Evolutionary conservation across 257 asterid species (phyloP), one percentile per base, ranked within the genome.

Genomic region (Sherardia arvensis): DNA sequence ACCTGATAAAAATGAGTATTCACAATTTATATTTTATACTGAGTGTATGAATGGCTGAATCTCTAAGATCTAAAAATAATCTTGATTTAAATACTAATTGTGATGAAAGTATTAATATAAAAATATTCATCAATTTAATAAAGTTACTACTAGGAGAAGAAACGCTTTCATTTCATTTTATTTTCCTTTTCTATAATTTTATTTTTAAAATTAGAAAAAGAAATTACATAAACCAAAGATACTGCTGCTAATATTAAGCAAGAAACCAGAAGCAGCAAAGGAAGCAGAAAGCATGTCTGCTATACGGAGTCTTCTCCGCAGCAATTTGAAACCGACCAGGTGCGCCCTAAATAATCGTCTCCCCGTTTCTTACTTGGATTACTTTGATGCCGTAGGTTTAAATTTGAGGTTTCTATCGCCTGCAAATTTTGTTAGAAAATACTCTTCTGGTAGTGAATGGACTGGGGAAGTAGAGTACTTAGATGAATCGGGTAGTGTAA

Each of bases 401-500:
- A 73, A 67, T 45, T 47, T 70, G 59, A 66, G 73, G 20, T 69
- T 67, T 75, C 71, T 73, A n/a, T 59, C 73, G 20, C 34, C 36
- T 38, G 29, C 65, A 48, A 62, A 60, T 40, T 45, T 53, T 33
- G 57, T 33, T 40, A 76, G 95, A 76, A 73, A 70, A 22, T 87
- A 78, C 61, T 81, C 87, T 67, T 86, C 87, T 26, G 69, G 84
- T 17, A 71, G 51, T 26, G 87, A 78, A 76, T 93, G 90, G 90
- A 87, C 95, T 43, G 99, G 84, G 51, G 96, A 89, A 15, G 71
- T 90, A 51, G 94, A 89, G 25, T 90, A 93, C 59, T 69, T 89
- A 25, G 99, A 93, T 76, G 97, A 93, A 69, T 78, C 96, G 0
- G 97, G 99, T 45, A 72, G 86, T 77, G 81, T 93, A 28, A 90